These are phyloP conservation scores for Pleurotus giganteus DNA, from an alignment of 768 basidiomycete genomes.

Conservation along the genomic window DNA sequence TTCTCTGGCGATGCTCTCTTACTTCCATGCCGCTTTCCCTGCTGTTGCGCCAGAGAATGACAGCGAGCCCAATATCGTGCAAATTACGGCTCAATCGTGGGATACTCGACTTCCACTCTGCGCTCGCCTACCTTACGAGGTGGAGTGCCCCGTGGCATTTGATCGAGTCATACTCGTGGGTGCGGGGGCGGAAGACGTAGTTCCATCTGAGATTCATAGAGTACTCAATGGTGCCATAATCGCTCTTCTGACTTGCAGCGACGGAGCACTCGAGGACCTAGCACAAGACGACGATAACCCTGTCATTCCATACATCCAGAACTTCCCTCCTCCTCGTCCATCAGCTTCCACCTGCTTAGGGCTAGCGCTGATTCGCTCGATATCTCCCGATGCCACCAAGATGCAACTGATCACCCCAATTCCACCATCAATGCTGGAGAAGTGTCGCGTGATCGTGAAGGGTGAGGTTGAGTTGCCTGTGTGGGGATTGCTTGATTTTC, in stretches of 20 bases:
- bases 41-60: background rate
- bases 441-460: constrained; percentile 61
- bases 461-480: constrained; percentile 88
- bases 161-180: constrained; percentile 69
- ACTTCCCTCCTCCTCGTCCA: constrained; percentile 52
- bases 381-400: constrained; percentile 35
- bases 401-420: constrained; percentile 85
- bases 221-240: constrained; percentile 84
- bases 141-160: constrained; percentile 55
- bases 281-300: background rate
- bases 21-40: constrained; percentile 60
- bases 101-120: constrained; percentile 66
- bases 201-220: constrained; percentile 59
- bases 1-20: constrained; percentile 67
- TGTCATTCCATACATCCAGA: constrained; percentile 58
- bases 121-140: constrained; percentile 68
- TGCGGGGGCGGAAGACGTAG: constrained; percentile 77
- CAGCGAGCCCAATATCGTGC: constrained; percentile 22
- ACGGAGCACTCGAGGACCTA: constrained; percentile 32
- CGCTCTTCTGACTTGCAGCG: constrained; percentile 60
- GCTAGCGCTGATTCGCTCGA: constrained; percentile 69
- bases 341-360: constrained; percentile 65
- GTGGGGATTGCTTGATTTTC: constrained; percentile 83
- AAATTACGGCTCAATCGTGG: constrained; percentile 54
- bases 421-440: constrained; percentile 42